These are phyloP conservation scores for Stereum hirsutum DNA, from an alignment of 1,284 basidiomycete species.

Conservation along the genomic window DNA sequence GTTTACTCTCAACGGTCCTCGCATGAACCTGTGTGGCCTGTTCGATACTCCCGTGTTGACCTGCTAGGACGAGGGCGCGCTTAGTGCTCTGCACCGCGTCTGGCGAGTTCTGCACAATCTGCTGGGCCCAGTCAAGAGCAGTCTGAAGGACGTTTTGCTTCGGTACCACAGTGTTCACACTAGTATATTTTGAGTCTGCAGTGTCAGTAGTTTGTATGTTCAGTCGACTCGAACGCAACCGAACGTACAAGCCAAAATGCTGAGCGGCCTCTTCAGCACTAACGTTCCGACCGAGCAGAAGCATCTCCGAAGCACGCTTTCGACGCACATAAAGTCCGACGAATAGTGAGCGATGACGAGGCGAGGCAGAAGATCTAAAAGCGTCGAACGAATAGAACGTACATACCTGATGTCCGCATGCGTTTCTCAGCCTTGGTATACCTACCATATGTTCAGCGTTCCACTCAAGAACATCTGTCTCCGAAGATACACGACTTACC, in stretches of 20 bases:
- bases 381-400: not conserved
- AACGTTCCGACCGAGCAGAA: conserved; percentile 63
- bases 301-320: conserved; percentile 70
- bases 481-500: conserved; percentile 31
- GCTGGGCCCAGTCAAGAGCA: conserved; percentile 55
- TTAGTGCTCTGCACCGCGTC: conserved; percentile 79
- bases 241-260: conserved; percentile 66
- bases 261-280: conserved; percentile 59
- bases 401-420: conserved; percentile 60
- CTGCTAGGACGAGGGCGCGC: conserved; percentile 46
- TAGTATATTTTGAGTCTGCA: too few relatives aligned
- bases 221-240: too few relatives aligned
- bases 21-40: conserved; percentile 43
- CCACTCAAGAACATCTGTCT: not conserved
- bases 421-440: conserved; percentile 54
- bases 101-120: conserved; percentile 64
- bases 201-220: too few relatives aligned
- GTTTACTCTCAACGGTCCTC: conserved; percentile 38
- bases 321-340: not conserved
- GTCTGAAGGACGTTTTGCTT: conserved; percentile 44
- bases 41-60: conserved; percentile 43
- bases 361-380: too few relatives aligned
- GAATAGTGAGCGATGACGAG: too few relatives aligned
- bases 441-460: conserved; percentile 24
- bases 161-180: conserved; percentile 64